Evolutionary conservation across 1,284 basidiomycete species (phyloP).

Genomic region (Porphyrellus sp.): DNA sequence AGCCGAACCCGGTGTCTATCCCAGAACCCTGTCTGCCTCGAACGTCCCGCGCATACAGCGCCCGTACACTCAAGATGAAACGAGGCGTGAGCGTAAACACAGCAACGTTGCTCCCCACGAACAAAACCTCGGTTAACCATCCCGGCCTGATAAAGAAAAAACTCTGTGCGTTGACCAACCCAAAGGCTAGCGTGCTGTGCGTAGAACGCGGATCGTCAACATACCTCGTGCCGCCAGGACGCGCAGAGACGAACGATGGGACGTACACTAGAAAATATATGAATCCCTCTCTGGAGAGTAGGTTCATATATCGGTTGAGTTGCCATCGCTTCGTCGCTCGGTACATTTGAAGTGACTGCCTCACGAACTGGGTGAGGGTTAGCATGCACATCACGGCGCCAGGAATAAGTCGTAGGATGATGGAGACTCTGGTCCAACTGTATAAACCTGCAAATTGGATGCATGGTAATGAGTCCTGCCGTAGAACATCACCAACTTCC

Average conservation of each 20-base stretch:
- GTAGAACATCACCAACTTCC: too few species aligned
- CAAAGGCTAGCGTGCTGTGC: background rate
- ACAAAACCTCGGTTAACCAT: background rate
- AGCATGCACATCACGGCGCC: background rate
- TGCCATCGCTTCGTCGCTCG: conserved; percentile 1
- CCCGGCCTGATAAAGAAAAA: background rate
- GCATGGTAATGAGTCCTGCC: too few species aligned
- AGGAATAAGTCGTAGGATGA: background rate
- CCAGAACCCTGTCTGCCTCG: background rate
- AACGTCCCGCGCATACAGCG: background rate
- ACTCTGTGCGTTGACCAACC: background rate
- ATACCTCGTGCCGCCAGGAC: background rate
- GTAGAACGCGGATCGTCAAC: background rate
- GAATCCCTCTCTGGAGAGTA: background rate
- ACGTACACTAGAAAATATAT: background rate
- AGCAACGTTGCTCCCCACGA: background rate
- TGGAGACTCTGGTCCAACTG: background rate
- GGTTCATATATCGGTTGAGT: background rate
- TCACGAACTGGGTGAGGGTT: background rate
- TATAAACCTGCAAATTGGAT: too few species aligned
- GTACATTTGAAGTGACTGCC: conserved; percentile 7
- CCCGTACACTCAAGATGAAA: background rate
- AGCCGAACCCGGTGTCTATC: background rate
- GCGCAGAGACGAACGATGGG: background rate
- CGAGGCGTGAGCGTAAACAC: background rate